A percentile compares a stretch with the other conserved stretches of the same genome.
phyloP scores from a whole-genome alignment of 306 rosid species.

The Vicia villosa region DNA sequence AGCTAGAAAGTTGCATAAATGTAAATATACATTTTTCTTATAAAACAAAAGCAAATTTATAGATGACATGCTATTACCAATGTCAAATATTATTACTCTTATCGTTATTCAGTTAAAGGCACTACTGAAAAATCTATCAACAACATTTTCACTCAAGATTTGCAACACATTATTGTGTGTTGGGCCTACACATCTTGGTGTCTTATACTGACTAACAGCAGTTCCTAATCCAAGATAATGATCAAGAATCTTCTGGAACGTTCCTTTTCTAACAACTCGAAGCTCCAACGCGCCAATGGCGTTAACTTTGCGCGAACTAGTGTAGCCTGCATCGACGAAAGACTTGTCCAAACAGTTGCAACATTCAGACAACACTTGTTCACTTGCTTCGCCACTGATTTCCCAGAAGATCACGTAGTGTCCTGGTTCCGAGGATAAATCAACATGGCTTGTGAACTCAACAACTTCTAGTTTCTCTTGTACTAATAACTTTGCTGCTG shows the following conservation, averaged over 20 bases:
- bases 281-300: conserved; percentile 76
- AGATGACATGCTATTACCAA: background rate
- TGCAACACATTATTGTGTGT: conserved; percentile 60
- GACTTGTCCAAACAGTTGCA: conserved; percentile 75
- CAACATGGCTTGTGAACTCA: conserved; percentile 78
- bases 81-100: background rate
- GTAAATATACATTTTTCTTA: background rate
- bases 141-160: conserved; percentile 66
- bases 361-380: conserved; percentile 62
- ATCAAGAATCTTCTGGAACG: conserved; percentile 73
- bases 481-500: conserved; percentile 52
- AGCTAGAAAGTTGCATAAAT: background rate
- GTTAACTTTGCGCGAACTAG: conserved; percentile 71
- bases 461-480: conserved; percentile 70
- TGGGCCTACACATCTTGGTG: conserved; percentile 74
- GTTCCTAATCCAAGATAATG: conserved; percentile 75
- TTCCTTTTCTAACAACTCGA: conserved; percentile 67
- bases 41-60: background rate
- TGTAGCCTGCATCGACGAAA: conserved; percentile 79
- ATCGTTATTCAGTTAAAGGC: conserved; percentile 49
- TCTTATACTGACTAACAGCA: conserved; percentile 85
- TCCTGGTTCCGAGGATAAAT: conserved; percentile 68
- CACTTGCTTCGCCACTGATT: conserved; percentile 66
- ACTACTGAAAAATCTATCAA: conserved; percentile 56
- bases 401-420: conserved; percentile 93